Evolutionary conservation across 805 yeast species (phyloP).

Genomic region (Peterozyma xylosa): DNA sequence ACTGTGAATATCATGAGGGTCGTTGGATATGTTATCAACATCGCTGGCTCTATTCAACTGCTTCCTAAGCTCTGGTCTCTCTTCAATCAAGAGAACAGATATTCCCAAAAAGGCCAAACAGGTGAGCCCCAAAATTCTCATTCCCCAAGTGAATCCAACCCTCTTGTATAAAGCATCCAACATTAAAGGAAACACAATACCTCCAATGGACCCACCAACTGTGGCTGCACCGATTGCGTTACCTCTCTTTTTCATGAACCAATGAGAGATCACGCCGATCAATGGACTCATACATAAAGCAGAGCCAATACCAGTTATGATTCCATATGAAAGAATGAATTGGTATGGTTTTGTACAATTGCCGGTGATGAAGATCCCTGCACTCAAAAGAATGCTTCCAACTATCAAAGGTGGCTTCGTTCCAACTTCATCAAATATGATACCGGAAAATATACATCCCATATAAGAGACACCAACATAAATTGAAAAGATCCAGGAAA

Average conservation of each 20-base stretch:
- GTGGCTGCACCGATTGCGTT: slow-evolving; percentile 21
- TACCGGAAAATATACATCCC: slow-evolving; percentile 46
- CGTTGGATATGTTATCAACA: too few species aligned
- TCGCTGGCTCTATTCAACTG: slow-evolving; percentile 6
- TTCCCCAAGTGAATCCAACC: slow-evolving; percentile 55
- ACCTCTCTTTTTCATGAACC: slow-evolving; percentile 35
- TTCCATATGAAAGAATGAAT: slow-evolving; percentile 32
- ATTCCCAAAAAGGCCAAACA: slow-evolving; percentile 14
- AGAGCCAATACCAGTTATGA: slow-evolving; percentile 32
- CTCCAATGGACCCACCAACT: slow-evolving; percentile 63
- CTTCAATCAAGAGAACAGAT: slow-evolving; percentile 26
- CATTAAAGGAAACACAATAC: slow-evolving; percentile 51
- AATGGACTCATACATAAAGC: slow-evolving; percentile 38
- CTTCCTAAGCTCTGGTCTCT: slow-evolving; percentile 24
- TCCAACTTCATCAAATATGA: slow-evolving; percentile 50
- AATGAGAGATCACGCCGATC: slow-evolving; percentile 36
- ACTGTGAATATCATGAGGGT: not conserved
- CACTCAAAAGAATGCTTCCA: slow-evolving; percentile 33
- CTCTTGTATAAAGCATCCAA: slow-evolving; percentile 34
- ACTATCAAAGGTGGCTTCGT: slow-evolving; percentile 30
- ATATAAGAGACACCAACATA: slow-evolving; percentile 40
- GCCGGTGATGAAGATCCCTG: slow-evolving; percentile 45
- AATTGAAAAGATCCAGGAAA: slow-evolving; percentile 62
- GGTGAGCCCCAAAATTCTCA: slow-evolving; percentile 37
- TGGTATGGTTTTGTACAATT: slow-evolving; percentile 29